Conservation (phyloP, 164 flowering plant species). For the Euptelea pleiosperma region DNA sequence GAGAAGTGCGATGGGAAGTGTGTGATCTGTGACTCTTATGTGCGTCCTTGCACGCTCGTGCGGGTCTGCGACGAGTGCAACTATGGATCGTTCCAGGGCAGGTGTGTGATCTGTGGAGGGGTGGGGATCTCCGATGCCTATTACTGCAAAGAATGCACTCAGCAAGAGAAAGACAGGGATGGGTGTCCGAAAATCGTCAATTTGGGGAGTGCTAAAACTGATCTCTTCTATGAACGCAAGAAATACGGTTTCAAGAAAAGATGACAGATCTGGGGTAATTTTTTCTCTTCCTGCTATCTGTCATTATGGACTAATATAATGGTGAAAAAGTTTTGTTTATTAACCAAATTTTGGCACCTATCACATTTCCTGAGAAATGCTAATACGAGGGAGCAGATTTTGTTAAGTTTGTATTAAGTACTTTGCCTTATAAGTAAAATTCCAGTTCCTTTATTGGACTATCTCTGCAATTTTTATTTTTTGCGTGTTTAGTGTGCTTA, state of each 20-base stretch:
- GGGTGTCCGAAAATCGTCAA: slow-evolving; percentile 87
- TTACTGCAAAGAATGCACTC: slow-evolving; percentile 89
- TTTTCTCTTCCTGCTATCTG: not conserved
- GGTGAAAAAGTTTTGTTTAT: too few relatives aligned
- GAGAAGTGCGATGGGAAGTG: slow-evolving; percentile 69
- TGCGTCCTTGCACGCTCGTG: slow-evolving; percentile 71
- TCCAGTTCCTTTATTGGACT: too few relatives aligned
- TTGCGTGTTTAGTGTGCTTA: too few relatives aligned
- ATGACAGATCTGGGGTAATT: slow-evolving; percentile 25
- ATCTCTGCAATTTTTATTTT: too few relatives aligned
- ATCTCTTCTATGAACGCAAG: slow-evolving; percentile 79
- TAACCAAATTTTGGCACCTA: not conserved
- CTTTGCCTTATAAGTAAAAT: too few relatives aligned
- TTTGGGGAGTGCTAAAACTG: slow-evolving; percentile 86
- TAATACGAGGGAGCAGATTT: too few relatives aligned
- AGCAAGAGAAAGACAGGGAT: slow-evolving; percentile 83
- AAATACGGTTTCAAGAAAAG: slow-evolving; percentile 87
- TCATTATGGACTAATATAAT: not conserved
- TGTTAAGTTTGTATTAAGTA: too few relatives aligned
- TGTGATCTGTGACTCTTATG: slow-evolving; percentile 67
- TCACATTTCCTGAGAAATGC: not conserved
- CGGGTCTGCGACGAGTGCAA: slow-evolving; percentile 88
- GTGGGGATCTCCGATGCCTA: slow-evolving; percentile 90
- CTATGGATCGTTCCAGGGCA: slow-evolving; percentile 85
- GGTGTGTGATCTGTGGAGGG: slow-evolving; percentile 83